A percentile compares a stretch with the other conserved stretches of the same genome.
Conservation (phyloP, 2,329 filamentous ascomycete genomes). For the Didymella glomerata region DNA sequence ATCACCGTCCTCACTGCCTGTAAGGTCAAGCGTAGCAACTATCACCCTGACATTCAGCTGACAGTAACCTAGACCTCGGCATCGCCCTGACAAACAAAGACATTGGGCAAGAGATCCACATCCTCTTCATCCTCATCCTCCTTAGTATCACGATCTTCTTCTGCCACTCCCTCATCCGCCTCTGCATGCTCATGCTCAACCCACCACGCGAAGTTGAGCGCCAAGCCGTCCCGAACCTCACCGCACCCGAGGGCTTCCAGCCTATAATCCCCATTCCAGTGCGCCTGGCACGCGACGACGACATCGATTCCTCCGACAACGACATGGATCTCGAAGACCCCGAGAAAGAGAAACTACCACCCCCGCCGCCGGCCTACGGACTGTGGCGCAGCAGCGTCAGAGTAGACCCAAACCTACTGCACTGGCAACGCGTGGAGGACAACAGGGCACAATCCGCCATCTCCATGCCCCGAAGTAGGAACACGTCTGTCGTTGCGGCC, state of each 20-base stretch:
- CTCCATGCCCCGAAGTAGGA: conserved; percentile 9
- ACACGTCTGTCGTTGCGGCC: background rate
- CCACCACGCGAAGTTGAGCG: conserved; percentile 42
- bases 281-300: conserved; percentile 76
- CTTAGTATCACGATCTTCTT: conserved; percentile 79
- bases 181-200: conserved; percentile 71
- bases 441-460: conserved; percentile 8
- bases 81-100: conserved; percentile 72
- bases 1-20: conserved; percentile 69
- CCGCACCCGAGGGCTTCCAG: conserved; percentile 70
- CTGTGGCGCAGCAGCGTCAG: conserved; percentile 83
- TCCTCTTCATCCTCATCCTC: conserved; percentile 81
- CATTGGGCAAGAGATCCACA: conserved; percentile 75
- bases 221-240: conserved; percentile 57
- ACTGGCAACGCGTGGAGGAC: conserved; percentile 72
- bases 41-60: conserved; percentile 4
- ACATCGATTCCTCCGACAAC: conserved; percentile 65
- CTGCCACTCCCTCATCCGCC: conserved; percentile 77
- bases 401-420: conserved; percentile 81
- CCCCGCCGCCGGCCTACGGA: conserved; percentile 80
- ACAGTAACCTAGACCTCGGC: conserved; percentile 68
- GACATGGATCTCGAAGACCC: conserved; percentile 21
- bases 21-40: conserved; percentile 56
- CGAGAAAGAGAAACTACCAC: conserved; percentile 34
- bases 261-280: conserved; percentile 79